Evolutionary conservation across 805 yeast genomes (phyloP).

Genomic region (Metschnikowia hibisci): DNA sequence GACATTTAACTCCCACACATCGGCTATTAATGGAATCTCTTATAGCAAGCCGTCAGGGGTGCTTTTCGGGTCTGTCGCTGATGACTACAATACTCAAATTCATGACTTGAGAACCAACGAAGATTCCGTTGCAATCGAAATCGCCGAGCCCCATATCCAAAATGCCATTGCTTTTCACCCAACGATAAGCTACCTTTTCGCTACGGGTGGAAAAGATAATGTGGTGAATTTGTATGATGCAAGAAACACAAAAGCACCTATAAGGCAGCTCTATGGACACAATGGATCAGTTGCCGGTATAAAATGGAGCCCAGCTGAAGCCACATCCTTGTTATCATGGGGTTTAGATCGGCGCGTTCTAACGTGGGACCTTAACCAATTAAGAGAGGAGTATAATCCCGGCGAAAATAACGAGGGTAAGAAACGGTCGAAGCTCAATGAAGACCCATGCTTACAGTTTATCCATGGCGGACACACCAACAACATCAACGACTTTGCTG

Average conservation of each 20-base stretch:
- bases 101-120: constrained; percentile 48
- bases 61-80: constrained; percentile 68
- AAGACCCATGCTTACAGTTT: constrained; percentile 74
- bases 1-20: constrained; percentile 47
- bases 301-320: constrained; percentile 47
- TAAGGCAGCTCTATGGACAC: constrained; percentile 69
- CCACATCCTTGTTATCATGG: constrained; percentile 52
- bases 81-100: constrained; percentile 58
- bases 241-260: constrained; percentile 54
- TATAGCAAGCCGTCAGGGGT: constrained; percentile 44
- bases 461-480: constrained; percentile 87
- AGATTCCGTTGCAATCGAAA: constrained; percentile 41
- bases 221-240: constrained; percentile 73
- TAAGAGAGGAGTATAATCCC: constrained; percentile 50
- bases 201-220: constrained; percentile 77
- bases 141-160: constrained; percentile 52
- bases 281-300: constrained; percentile 37
- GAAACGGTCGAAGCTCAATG: constrained; percentile 47
- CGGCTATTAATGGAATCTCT: constrained; percentile 64
- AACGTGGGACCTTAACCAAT: constrained; percentile 66
- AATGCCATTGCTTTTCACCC: constrained; percentile 70
- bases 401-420: constrained; percentile 36
- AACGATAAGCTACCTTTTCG: constrained; percentile 48
- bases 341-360: constrained; percentile 66
- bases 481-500: constrained; percentile 59